Evolutionary conservation across 306 rosid species (phyloP).

Genomic region (Medicago lupulina): DNA sequence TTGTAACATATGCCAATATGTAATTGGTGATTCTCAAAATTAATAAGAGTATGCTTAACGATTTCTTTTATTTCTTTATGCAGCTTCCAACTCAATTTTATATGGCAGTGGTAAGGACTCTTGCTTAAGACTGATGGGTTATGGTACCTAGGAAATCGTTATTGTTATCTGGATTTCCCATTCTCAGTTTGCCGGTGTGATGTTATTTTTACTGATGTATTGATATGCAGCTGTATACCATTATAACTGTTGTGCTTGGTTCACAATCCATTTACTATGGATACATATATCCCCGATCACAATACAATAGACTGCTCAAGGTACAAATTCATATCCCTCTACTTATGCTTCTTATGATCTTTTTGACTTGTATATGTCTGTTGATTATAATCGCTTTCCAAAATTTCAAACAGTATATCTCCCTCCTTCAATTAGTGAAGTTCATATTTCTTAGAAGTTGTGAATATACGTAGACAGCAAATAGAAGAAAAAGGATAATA

Average conservation of each 20-base stretch:
- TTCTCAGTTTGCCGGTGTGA: conserved; percentile 29
- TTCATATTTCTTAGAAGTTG: too few species aligned
- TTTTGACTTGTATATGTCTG: conserved; percentile 22
- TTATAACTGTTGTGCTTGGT: conserved; percentile 60
- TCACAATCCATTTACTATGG: conserved; percentile 68
- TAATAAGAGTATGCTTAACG: conserved; percentile 29
- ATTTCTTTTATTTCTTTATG: conserved; percentile 48
- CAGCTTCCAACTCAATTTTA: conserved; percentile 92
- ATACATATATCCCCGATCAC: conserved; percentile 56
- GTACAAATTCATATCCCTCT: conserved; percentile 44
- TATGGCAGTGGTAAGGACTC: conserved; percentile 74
- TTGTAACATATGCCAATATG: conserved; percentile 16
- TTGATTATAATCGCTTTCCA: neutral
- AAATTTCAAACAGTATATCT: neutral
- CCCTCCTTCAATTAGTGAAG: neutral
- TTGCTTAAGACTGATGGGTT: conserved; percentile 33
- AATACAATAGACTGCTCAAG: conserved; percentile 52
- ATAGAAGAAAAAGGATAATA: too few species aligned
- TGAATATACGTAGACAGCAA: too few species aligned
- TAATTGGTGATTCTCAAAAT: conserved; percentile 17
- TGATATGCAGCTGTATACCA: conserved; percentile 68
- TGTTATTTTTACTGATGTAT: conserved; percentile 39
- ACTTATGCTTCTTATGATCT: conserved; percentile 18
- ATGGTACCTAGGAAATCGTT: conserved; percentile 19
- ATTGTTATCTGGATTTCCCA: conserved; percentile 29